Evolutionary conservation across 495 filamentous ascomycete genomes (phyloP).

Genomic region (Tricharina praecox): DNA sequence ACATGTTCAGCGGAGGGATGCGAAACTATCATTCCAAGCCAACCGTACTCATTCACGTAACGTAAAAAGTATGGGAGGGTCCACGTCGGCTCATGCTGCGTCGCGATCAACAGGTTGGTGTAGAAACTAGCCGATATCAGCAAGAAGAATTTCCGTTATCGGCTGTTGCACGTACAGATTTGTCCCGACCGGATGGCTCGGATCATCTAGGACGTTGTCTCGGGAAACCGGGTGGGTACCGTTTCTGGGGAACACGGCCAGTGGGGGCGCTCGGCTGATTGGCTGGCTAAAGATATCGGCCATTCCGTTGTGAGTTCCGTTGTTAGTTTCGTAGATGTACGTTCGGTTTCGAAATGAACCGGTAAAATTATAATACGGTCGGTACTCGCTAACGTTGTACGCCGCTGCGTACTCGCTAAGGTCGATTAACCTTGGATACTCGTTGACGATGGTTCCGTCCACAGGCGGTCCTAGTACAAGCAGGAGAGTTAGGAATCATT

Average conservation of each 20-base stretch:
- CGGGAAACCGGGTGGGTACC: constrained; percentile 39
- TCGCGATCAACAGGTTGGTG: constrained; percentile 67
- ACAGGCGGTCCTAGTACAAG: too few relatives aligned
- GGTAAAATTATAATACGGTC: too few relatives aligned
- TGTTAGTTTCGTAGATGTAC: too few relatives aligned
- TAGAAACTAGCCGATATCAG: constrained; percentile 43
- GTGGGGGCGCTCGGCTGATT: constrained; percentile 42
- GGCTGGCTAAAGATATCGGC: constrained; percentile 35
- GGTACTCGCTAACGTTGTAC: too few relatives aligned
- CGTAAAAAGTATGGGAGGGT: constrained; percentile 71
- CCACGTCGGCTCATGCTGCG: constrained; percentile 52
- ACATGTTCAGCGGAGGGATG: constrained; percentile 13
- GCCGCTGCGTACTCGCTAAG: too few relatives aligned
- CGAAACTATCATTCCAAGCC: constrained; percentile 16
- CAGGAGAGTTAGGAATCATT: too few relatives aligned
- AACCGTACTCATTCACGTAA: constrained; percentile 33
- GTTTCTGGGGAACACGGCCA: constrained; percentile 34
- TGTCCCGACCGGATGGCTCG: constrained; percentile 31
- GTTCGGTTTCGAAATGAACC: too few relatives aligned
- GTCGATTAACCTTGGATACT: too few relatives aligned
- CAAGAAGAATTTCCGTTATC: constrained; percentile 37
- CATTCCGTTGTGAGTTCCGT: constrained; percentile 26
- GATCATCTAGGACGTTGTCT: constrained; percentile 32
- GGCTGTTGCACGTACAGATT: constrained; percentile 37
- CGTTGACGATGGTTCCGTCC: too few relatives aligned